Evolutionary conservation across 2,329 filamentous ascomycete genomes (phyloP), one percentile per base, ranked within the genome.

Genomic region (Ampelomyces quisqualis): DNA sequence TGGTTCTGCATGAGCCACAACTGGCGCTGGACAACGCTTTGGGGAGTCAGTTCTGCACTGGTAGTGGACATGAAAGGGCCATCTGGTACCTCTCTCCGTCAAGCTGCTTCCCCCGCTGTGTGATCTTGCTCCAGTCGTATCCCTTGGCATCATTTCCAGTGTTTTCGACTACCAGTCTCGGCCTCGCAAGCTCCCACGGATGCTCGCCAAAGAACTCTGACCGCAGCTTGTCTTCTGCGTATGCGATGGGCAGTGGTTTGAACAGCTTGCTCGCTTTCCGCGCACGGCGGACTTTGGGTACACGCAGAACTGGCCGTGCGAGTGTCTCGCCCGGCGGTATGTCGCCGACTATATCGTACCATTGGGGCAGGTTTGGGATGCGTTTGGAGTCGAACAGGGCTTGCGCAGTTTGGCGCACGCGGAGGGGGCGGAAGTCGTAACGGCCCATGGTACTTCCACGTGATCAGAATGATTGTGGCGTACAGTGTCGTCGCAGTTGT

Each of bases 161-260:
- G 55, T 83, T 76, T 71, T 98, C 93, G 7, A 97, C 73, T 32
- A 98, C 75, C 43, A 95, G 77, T 55, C 88, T 79, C 39, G 93
- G 93, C 49, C 91, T 79, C 13, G 93, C 93, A 62, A 98, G 74
- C 71, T 98, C 93, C 93, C 93, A 98, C 4, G 93, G 93, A 67
- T 98, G 93, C 68, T 98, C 91, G 61, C 78, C 82, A 74, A 88
- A 98, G 73, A 97, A 98, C 19, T 84, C 81, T 54, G 72, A 76
- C 50, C 93, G 84, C 60, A 98, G 76, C 45, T 73, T 70, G 70
- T 98, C 93, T 68, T 98, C 93, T 45, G 86, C 81, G 66, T 93
- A 96, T 38, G 73, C 73, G 50, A 98, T 84, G 43, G 75, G 72
- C 51, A 90, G 80, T 1, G 93, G 93, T 57, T 84, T 81, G 75